Evolutionary conservation across 2,329 filamentous ascomycete species (phyloP).

Genomic region (Claviceps fusiformis): DNA sequence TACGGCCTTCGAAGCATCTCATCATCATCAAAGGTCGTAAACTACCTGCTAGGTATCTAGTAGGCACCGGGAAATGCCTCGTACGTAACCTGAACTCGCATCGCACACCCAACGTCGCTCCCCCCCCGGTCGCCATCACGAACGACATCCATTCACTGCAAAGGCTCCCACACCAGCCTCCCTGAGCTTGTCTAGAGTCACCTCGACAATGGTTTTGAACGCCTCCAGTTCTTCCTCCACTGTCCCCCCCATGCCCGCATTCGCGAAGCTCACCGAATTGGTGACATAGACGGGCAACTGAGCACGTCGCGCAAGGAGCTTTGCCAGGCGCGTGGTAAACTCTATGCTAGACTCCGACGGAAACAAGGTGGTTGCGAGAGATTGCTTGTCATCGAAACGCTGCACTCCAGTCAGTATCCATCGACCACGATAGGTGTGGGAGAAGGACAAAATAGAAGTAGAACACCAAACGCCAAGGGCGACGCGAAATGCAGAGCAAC

Average conservation of each 20-base stretch:
- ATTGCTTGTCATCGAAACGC: constrained; percentile 42
- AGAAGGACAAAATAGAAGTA: background rate
- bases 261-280: constrained; percentile 69
- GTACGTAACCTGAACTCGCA: background rate
- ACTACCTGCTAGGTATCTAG: background rate
- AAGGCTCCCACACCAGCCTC: constrained; percentile 6
- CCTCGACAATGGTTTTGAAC: constrained; percentile 59
- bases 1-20: background rate
- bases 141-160: constrained; percentile 1
- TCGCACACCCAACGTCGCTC: background rate
- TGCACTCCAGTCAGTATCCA: constrained; percentile 12
- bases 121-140: background rate
- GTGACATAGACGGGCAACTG: constrained; percentile 76
- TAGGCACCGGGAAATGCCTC: background rate
- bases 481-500: background rate
- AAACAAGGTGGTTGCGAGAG: constrained; percentile 69
- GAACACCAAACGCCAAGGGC: background rate
- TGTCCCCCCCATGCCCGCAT: constrained; percentile 60
- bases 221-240: constrained; percentile 93
- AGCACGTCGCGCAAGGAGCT: constrained; percentile 62
- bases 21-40: background rate
- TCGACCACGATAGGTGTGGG: background rate
- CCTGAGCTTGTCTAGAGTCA: constrained; percentile 32
- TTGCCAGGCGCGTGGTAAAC: constrained; percentile 75
- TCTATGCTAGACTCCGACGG: constrained; percentile 64